These are phyloP conservation scores for Ustulina deusta DNA, from an alignment of 2,329 filamentous ascomycete genomes.

Conservation along the genomic window DNA sequence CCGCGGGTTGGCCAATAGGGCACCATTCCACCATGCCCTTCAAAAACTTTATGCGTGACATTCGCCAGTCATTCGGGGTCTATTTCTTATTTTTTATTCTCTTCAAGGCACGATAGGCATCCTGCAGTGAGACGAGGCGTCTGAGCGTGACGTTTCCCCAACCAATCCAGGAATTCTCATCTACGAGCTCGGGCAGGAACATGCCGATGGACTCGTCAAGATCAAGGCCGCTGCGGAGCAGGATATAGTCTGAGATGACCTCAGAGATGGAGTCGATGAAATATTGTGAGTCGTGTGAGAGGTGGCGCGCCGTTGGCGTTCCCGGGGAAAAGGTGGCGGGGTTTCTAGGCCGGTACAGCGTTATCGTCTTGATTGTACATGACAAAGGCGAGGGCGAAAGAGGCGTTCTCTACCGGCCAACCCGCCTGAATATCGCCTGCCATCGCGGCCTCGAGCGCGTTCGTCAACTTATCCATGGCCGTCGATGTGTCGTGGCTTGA, in stretches of 20 bases:
- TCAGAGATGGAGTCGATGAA: conserved; percentile 13
- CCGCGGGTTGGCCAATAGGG: conserved; percentile 12
- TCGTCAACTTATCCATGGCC: background rate
- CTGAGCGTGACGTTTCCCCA: conserved; percentile 18
- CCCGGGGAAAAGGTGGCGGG: conserved; percentile 11
- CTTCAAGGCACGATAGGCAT: too few relatives aligned
- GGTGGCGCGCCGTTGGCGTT: conserved; percentile 3
- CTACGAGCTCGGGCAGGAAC: conserved; percentile 9
- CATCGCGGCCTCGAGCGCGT: background rate
- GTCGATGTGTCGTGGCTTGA: background rate
- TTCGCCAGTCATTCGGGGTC: background rate
- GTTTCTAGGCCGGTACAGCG: conserved; percentile 21
- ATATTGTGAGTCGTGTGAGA: conserved; percentile 20
- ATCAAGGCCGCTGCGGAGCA: conserved; percentile 7
- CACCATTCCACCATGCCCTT: conserved; percentile 15
- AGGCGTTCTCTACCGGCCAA: conserved; percentile 11
- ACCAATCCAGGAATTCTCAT: background rate
- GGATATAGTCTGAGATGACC: conserved; percentile 25
- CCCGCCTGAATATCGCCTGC: conserved; percentile 6
- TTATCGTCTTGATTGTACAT: conserved; percentile 2
- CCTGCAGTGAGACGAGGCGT: too few relatives aligned
- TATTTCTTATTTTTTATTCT: too few relatives aligned
- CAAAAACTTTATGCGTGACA: conserved; percentile 11
- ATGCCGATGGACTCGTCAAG: conserved; percentile 7
- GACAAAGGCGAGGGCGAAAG: conserved; percentile 19